Evolutionary conservation across 352 stramenopile species (phyloP).

Genomic region (Pythium chondricola): DNA sequence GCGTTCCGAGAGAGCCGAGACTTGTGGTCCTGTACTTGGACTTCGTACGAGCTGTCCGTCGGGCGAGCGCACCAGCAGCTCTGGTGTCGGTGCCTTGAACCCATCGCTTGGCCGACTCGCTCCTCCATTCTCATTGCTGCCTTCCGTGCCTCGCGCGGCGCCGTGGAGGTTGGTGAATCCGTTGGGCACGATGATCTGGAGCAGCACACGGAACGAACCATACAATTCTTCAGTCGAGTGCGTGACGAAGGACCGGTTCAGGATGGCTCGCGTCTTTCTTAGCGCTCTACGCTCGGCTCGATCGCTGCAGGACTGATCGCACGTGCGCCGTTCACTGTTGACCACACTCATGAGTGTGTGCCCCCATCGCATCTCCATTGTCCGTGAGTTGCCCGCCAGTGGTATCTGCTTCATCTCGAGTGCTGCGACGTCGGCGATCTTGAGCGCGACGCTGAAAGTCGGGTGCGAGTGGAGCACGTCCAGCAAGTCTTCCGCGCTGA

Average conservation of each 20-base stretch:
- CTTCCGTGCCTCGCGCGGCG: neutral
- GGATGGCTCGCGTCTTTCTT: slow-evolving; percentile 22
- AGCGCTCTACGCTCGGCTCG: neutral
- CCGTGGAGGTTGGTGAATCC: slow-evolving; percentile 27
- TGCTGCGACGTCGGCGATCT: slow-evolving; percentile 26
- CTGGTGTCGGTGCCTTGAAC: too few relatives aligned
- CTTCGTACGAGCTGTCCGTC: too few relatives aligned
- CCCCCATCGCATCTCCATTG: slow-evolving; percentile 41
- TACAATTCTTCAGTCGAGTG: slow-evolving; percentile 27
- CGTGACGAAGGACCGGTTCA: slow-evolving; percentile 25
- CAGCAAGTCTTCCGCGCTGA: slow-evolving; percentile 34
- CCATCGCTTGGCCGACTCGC: too few relatives aligned
- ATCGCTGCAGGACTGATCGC: neutral
- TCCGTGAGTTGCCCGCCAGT: slow-evolving; percentile 5
- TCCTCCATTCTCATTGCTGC: too few relatives aligned
- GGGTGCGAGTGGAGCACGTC: slow-evolving; percentile 35
- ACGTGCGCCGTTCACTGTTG: slow-evolving; percentile 22
- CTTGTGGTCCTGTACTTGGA: too few relatives aligned
- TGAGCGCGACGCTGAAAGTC: slow-evolving; percentile 32
- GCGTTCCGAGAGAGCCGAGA: too few relatives aligned
- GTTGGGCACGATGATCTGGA: slow-evolving; percentile 54
- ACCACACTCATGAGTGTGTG: slow-evolving; percentile 26
- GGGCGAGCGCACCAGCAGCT: too few relatives aligned
- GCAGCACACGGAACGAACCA: slow-evolving; percentile 27
- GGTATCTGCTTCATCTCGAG: slow-evolving; percentile 16